Evolutionary conservation across 2,329 filamentous ascomycete genomes (phyloP), one percentile per base, ranked within the genome.

Genomic region (Colletotrichum filicis): DNA sequence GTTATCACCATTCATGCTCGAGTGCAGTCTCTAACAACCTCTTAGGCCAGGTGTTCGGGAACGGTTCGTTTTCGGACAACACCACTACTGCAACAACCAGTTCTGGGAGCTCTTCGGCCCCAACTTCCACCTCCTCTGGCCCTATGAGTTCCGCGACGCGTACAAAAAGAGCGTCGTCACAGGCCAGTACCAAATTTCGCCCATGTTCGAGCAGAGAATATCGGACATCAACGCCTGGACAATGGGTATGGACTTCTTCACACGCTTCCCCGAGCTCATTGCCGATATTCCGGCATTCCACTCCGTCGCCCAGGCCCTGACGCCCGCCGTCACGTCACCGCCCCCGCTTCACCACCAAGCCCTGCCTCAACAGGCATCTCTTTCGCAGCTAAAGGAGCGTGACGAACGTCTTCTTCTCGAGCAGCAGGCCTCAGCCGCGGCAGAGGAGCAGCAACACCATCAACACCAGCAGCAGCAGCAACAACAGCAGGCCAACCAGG

Each of bases 211-310:
- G 24, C 56, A 75, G 7, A 69, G 76, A 6, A 75, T 80, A 4
- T 60, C 72, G 14, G 77, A 80, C n/a, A 77, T 80, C 8, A 79
- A 78, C 19, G 49, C 74, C 0, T 80, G 79, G 79, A 78, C 79
- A 1, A 79, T 80, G 79, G 74, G 71, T 2, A 24, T 60, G 0
- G 79, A 80, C 19, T 76, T 80, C 55, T 80, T 80, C 28, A 30
- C 56, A 0, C 74, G 73, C 4, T 80, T 77, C 2, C 79, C 79
- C 1, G 79, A 80, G 37, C 71, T 80, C 14, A 74, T 53, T 3
- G 75, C 74, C 5, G 79, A 90, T 30, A 80, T 80, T 0, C 79
- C 78, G 2, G 22, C 24, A 5, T 71, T 66, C 55, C 66, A 66
- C n/a, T 71, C 71, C 35, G 11, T 73, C 26, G 42, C 55, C 4